Evolutionary conservation across 2,329 filamentous ascomycete species (phyloP), one percentile per base, ranked within the genome.

Genomic region (Aureobasidium sp.): DNA sequence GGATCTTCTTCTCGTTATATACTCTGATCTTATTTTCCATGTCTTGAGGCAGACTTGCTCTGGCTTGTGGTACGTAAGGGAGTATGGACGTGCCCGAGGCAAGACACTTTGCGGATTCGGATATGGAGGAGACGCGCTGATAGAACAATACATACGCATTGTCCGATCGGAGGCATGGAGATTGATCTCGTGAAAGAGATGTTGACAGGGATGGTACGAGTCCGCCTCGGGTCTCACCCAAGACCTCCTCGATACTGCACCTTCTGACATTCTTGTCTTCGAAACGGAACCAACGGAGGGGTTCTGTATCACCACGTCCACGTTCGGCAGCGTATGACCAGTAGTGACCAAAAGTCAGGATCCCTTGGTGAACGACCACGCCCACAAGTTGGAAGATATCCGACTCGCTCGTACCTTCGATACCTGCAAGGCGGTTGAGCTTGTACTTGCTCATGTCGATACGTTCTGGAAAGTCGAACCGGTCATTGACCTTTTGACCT

Each of bases 71-170:
- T 51, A 43, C 7, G 25, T n/a, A 29, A 4, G 59, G 29, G 15
- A 43, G 18, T 8, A 27, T 6, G n/a, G 55, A 23, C 15, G 51
- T 20, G n/a, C 38, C 20, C 23, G 25, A 23, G 16, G 38, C 29
- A 10, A 55, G 11, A 10, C n/a, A 47, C 29, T 36, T 43, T 31
- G 58, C 31, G 10, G 38, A 23, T 15, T 38, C 67, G 11, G 84
- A 81, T 65, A 95, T 84, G 6, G 88, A 88, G 0, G 90, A 90
- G 4, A 90, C 88, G 56, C 96, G 90, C 77, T 98, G 93, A 77
- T 99, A 99, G 78, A 99, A 98, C 11, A 99, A 86, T 93, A 99
- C 98, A 78, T 99, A 99, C 16, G 95, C 96, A 76, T 94, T 98
- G 83, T 77, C 74, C 6, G 67, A 66, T 33, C 70, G 72, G 27